These are phyloP conservation scores for Xylariaceae sp. DNA, from an alignment of 2,329 filamentous ascomycete genomes.

Conservation along the genomic window DNA sequence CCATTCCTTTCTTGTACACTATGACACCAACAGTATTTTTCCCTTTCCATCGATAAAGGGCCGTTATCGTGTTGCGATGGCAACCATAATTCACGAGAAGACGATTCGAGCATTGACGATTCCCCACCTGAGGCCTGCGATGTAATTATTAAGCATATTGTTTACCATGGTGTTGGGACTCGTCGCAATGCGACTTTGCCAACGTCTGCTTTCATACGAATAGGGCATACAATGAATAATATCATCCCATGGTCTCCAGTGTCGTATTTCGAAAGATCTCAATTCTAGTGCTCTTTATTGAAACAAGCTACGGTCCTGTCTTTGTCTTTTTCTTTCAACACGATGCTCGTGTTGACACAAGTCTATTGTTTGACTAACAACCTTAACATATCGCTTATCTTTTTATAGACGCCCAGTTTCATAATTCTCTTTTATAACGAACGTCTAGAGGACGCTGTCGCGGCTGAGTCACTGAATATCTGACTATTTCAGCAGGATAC, in stretches of 20 bases:
- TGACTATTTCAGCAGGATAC: no score
- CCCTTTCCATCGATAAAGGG: constrained; percentile 12
- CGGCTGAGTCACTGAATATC: background rate
- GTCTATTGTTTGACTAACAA: background rate
- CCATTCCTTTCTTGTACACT: constrained; percentile 27
- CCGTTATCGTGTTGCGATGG: constrained; percentile 28
- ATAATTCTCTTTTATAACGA: no score
- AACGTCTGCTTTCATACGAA: background rate
- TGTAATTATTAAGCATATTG: constrained; percentile 19
- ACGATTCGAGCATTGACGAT: constrained; percentile 31
- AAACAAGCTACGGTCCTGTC: background rate
- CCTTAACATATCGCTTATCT: no score
- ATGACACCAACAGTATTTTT: constrained; percentile 19
- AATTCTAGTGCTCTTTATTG: background rate
- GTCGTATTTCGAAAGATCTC: background rate
- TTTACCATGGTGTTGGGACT: constrained; percentile 14
- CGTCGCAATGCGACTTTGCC: background rate
- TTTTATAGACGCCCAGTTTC: no score
- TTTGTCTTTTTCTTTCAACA: background rate
- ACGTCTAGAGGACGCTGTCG: no score
- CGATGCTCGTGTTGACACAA: background rate
- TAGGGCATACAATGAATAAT: constrained; percentile 24
- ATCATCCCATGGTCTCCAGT: constrained; percentile 5
- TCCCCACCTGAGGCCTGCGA: constrained; percentile 18
- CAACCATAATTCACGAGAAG: constrained; percentile 33